Percentiles rank a stretch among this genome's conserved stretches.
These are phyloP conservation scores for Sporothrix brunneoviolacea DNA, from an alignment of 2,329 filamentous ascomycete species.

Conservation along the genomic window DNA sequence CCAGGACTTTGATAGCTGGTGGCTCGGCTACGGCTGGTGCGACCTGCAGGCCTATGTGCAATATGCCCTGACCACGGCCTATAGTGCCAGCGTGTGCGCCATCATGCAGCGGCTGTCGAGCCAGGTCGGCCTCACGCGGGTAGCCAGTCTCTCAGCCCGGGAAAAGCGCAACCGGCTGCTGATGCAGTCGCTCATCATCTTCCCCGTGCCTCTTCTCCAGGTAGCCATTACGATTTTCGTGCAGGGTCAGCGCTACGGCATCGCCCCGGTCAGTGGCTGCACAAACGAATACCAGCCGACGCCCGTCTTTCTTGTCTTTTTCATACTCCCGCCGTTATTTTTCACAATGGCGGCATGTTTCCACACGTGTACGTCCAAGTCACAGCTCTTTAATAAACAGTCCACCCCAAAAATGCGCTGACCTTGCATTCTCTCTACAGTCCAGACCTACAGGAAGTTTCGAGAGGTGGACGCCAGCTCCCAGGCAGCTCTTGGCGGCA, in stretches of 20 bases:
- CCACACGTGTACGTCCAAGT: slow-evolving; percentile 32
- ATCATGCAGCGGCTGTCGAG: slow-evolving; percentile 48
- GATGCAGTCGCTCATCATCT: slow-evolving; percentile 47
- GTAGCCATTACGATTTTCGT: slow-evolving; percentile 41
- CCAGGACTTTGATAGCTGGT: slow-evolving; percentile 46
- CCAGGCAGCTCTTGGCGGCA: slow-evolving; percentile 31
- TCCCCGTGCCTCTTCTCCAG: slow-evolving; percentile 46
- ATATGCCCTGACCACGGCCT: slow-evolving; percentile 36
- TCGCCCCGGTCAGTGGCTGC: slow-evolving; percentile 47
- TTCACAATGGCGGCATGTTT: slow-evolving; percentile 38
- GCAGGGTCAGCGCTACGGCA: slow-evolving; percentile 40
- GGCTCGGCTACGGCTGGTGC: slow-evolving; percentile 45
- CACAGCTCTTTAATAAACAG: slow-evolving; percentile 1
- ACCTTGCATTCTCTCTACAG: too few relatives aligned
- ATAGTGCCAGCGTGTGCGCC: slow-evolving; percentile 45
- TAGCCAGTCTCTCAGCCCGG: slow-evolving; percentile 30
- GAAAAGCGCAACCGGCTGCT: slow-evolving; percentile 39
- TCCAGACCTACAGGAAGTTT: slow-evolving; percentile 42
- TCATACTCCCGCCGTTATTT: slow-evolving; percentile 38
- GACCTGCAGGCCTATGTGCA: slow-evolving; percentile 39
- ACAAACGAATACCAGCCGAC: slow-evolving; percentile 35
- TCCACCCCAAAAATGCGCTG: too few relatives aligned
- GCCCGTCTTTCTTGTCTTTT: slow-evolving; percentile 45
- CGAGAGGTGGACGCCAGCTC: slow-evolving; percentile 38
- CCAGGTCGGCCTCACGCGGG: slow-evolving; percentile 41